Evolutionary conservation across 1,139 yeast genomes (phyloP).

Genomic region (Kodamaea arcana): DNA sequence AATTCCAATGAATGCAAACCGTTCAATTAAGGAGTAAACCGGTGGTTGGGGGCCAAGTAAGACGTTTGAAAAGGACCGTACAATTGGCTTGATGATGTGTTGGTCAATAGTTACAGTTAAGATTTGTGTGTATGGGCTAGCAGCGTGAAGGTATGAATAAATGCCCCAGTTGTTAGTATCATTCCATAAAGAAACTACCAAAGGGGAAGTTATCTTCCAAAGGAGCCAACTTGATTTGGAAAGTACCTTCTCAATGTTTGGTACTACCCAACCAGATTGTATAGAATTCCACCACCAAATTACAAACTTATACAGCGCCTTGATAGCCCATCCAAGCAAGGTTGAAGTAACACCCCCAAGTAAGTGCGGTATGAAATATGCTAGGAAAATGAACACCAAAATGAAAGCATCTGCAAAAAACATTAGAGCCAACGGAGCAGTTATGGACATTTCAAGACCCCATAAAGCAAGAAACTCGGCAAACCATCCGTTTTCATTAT

Average conservation of each 20-base stretch:
- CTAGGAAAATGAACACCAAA: constrained; percentile 37
- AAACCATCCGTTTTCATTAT: constrained; percentile 13
- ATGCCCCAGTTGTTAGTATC: too few relatives aligned
- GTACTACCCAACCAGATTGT: not conserved
- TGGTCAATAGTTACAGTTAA: constrained; percentile 3
- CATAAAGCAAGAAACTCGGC: constrained; percentile 28
- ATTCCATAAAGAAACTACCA: too few relatives aligned
- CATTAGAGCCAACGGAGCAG: constrained; percentile 37
- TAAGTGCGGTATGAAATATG: constrained; percentile 54
- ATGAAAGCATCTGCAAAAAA: constrained; percentile 39
- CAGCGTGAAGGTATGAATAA: too few relatives aligned
- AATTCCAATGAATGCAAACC: constrained; percentile 26
- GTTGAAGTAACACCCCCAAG: constrained; percentile 36
- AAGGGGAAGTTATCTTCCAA: not conserved
- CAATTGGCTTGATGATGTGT: constrained; percentile 7
- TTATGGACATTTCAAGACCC: constrained; percentile 33
- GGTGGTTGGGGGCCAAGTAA: constrained; percentile 2
- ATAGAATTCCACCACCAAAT: not conserved
- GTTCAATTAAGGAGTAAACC: constrained; percentile 27
- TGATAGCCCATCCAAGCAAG: constrained; percentile 9
- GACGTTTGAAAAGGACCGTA: not conserved
- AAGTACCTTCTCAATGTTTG: not conserved
- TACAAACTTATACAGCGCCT: not conserved
- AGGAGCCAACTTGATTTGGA: not conserved
- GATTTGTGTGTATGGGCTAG: too few relatives aligned